Base-by-base conservation (phyloP, 352 stramenopile genomes). In the Globisporangium nagaii region DNA sequence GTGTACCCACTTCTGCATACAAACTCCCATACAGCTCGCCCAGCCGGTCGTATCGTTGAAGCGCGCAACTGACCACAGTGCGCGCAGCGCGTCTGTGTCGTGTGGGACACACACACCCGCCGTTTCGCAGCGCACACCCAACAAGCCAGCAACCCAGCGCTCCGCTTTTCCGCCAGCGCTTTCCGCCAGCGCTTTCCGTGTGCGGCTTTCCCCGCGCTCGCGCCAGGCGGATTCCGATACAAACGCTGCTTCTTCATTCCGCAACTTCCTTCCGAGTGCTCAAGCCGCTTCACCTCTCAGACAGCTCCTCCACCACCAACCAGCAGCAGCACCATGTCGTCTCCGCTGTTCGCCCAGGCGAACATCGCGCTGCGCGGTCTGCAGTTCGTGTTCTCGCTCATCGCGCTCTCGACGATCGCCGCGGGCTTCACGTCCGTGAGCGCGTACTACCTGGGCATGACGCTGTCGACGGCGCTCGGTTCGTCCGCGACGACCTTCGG, bases 351-450 rank as follows among this genome's bases (percentile, higher is more conserved):
- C 41, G 22, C 41, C 17, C 25, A 48, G 28, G 25, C 25, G 43
- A 65, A 66, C 8, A 54, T 84, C 35, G 66, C 40, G 7, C 48
- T 75, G 5, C 73, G 73, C 48, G 73, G 24, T 37, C 15, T 71
- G 11, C 73, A 92, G 66, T 75, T 88, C 63, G 9, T 82, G 20
- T 79, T 66, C 53, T 81, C 70, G 56, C 65, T 89, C 15, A 41
- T 86, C 44, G 70, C 79, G 37, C 59, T 92, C 49, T 34, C 65
- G 7, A 73, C 69, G 44, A 70, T 75, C 35, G 69, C 69, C 30
- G 67, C 62, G 1, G 65, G 63, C n/a, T 82, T 75, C 54, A 43
- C 52, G 24, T 22, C 1, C 25, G 15, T 48, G 27, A 25, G 11
- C 3, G 1, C 43, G 19, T 34, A 25, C 8, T 34, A 24, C 22